Evolutionary conservation across 2,329 filamentous ascomycete genomes (phyloP), one percentile per base, ranked within the genome.

Genomic region (Capronia americana): DNA sequence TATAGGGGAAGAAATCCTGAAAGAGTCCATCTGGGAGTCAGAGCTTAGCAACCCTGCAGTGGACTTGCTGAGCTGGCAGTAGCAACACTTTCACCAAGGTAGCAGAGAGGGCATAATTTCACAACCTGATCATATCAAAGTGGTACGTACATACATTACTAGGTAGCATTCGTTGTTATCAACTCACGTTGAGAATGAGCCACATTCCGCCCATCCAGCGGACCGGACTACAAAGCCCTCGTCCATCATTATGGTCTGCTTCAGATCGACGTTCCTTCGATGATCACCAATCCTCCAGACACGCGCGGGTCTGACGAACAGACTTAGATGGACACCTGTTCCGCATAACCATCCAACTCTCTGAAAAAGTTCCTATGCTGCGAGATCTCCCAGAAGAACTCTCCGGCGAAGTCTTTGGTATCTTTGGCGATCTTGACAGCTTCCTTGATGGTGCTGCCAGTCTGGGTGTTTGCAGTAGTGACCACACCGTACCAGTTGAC

Each of bases 401-500:
- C 85, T 70, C 89, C 87, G 64, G 92, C 72, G 76, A 95, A 94
- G 57, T 87, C 85, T 72, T 83, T 87, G 0, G 87, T 87, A 12
- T 86, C 88, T 80, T 90, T 91, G 0, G 83, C 84, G 69, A 93
- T 88, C 64, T 85, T 79, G 2, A 91, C 74, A 0, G 83, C 83
- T 73, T 91, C 87, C 70, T 82, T 86, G 70, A 92, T 81, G 66
- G 83, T 50, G 30, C 65, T 64, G 24, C 55, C 67, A 14, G 58
- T 44, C 23, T 87, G 83, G 0, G 88, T 83, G 26, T 83, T 77
- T 17, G 79, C 81, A 12, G 90, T 82, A 0, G 92, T 94, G 0
- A 94, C 88, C 1, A 96, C 90, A 57, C 92, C 92, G 71, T 92
- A 95, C 69, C 86, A 90, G 71, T 92, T 88, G 0, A 86, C 80